These are phyloP conservation scores for Cylindrodendrum hubeiense DNA, from an alignment of 2,329 filamentous ascomycete species.

Conservation along the genomic window DNA sequence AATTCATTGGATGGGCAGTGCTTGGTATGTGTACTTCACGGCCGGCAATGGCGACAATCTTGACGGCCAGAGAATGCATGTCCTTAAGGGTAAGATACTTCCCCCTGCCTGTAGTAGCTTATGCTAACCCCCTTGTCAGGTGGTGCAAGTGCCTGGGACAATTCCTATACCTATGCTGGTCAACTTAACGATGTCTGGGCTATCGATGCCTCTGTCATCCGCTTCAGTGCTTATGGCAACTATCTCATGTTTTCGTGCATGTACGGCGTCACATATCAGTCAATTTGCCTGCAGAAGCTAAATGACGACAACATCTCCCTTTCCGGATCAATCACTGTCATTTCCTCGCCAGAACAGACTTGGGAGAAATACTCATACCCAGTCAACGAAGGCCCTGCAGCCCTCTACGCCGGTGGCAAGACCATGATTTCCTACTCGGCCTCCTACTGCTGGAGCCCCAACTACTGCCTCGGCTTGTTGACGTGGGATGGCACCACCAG, in stretches of 20 bases:
- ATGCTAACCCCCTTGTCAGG: slow-evolving; percentile 47
- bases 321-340: slow-evolving; percentile 56
- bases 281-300: slow-evolving; percentile 54
- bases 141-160: slow-evolving; percentile 63
- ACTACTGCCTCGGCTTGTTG: slow-evolving; percentile 65
- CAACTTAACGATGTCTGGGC: slow-evolving; percentile 60
- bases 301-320: slow-evolving; percentile 55
- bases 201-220: slow-evolving; percentile 65
- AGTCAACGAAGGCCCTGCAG: slow-evolving; percentile 66
- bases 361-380: slow-evolving; percentile 63
- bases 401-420: slow-evolving; percentile 63
- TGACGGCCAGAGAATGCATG: slow-evolving; percentile 63
- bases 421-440: slow-evolving; percentile 66
- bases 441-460: slow-evolving; percentile 65
- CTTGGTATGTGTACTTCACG: slow-evolving; percentile 68
- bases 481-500: slow-evolving; percentile 63
- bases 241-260: slow-evolving; percentile 68
- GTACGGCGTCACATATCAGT: slow-evolving; percentile 51
- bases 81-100: slow-evolving; percentile 57
- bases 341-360: slow-evolving; percentile 60
- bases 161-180: slow-evolving; percentile 58
- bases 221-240: slow-evolving; percentile 56
- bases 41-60: slow-evolving; percentile 59
- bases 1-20: slow-evolving; percentile 59
- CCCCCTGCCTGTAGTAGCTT: neutral